Base-by-base conservation (phyloP, 139 green algal genomes). In the Coelastrella sp. region DNA sequence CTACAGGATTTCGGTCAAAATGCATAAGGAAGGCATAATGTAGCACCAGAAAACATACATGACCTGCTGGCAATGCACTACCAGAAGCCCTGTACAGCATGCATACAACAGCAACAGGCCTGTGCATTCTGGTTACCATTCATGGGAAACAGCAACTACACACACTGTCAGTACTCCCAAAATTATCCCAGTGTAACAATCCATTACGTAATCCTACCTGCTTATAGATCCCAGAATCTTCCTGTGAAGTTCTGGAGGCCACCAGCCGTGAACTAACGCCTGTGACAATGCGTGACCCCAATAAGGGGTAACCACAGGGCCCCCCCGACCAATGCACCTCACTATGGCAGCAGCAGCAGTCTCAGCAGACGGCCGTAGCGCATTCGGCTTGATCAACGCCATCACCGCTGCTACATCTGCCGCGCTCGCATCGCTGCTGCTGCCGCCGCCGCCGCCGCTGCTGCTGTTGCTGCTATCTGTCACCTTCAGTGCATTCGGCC, bases 301-400 rank as follows among this genome's bases (percentile, higher is more conserved):
- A 35, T 59, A 82, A 0, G 75, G 75, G 2, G 35, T 59, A 6
- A 72, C 53, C 9, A 82, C 53, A 25, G 75, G 51, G n/a, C 75
- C 75, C n/a, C 13, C 37, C 5, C 51, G 35, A 2, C 75, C 75
- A 30, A 82, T 82, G 37, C 7, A 15, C 15, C 53, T 40, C 53
- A 82, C 75, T 27, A 82, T 53, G 21, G 75, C 75, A 37, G n/a
- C 75, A 38, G 25, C 75, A 71, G 32, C 75, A 40, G 75, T 37
- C 34, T 82, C 75, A n/a, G 75, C 53, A 30, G 19, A 37, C 0
- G 75, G 51, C 19, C 13, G 25, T 1, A 38, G 35, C 6, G 53
- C 9, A 15, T 17, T 71, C 3, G 53, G 51, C 34, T 69, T 51
- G 1, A 53, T 3, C 11, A 11, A 3, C 2, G 50, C 32, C 23